These are phyloP conservation scores for Perkinsus marinus DNA, from an alignment of 169 alveolate species.

Conservation along the genomic window DNA sequence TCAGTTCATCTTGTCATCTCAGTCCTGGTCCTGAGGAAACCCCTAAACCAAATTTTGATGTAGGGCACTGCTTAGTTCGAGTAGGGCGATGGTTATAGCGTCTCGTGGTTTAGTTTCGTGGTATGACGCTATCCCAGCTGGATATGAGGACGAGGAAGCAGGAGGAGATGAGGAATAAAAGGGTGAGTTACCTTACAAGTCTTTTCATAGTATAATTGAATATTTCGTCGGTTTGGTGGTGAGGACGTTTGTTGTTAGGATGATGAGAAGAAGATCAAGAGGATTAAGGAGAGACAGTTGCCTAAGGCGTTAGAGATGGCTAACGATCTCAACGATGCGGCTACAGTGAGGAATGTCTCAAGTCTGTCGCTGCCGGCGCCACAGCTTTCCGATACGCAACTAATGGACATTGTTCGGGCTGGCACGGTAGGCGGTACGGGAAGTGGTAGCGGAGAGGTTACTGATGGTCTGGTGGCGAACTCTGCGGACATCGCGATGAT, in stretches of 20 bases:
- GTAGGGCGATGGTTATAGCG: background rate
- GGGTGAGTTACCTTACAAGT: background rate
- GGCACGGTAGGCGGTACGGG: background rate
- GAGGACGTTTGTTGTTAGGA: constrained; percentile 32
- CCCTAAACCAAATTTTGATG: constrained; percentile 46
- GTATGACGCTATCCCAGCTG: constrained; percentile 47
- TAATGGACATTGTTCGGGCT: constrained; percentile 12
- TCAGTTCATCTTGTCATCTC: background rate
- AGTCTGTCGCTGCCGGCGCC: constrained; percentile 58
- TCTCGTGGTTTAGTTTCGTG: background rate
- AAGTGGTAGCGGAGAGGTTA: background rate
- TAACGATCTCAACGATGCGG: constrained; percentile 49
- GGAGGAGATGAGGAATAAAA: constrained; percentile 67
- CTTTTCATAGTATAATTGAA: background rate
- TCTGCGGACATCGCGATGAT: constrained; percentile 32
- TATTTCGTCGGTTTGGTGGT: too few species aligned
- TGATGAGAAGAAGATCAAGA: constrained; percentile 75
- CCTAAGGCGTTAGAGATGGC: constrained; percentile 74
- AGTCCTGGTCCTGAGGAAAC: constrained; percentile 64
- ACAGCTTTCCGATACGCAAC: constrained; percentile 49
- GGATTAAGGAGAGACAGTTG: constrained; percentile 74
- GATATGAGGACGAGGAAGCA: constrained; percentile 78
- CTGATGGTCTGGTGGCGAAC: constrained; percentile 30
- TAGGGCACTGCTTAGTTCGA: constrained; percentile 2
- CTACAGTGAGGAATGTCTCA: constrained; percentile 22